Base-by-base conservation (phyloP, 2,329 filamentous ascomycete species). In the Pestalotiopsis sp. region DNA sequence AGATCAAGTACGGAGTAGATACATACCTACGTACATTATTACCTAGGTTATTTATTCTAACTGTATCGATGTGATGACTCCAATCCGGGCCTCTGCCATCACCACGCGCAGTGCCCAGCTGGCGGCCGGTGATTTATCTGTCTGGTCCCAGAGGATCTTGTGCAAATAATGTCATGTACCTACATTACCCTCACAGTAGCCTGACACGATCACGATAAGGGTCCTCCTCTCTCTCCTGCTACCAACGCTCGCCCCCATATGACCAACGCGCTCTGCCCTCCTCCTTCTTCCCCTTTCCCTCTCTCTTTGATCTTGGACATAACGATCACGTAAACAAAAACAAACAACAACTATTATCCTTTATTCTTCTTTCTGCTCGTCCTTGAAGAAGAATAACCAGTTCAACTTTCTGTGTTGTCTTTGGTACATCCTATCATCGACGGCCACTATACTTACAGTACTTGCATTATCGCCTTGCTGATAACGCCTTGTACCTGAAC, bases 181-280 rank as follows among this genome's bases (percentile, higher is more conserved):
- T 52, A 52, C 45, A 52, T 52, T 52, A n/a, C 17, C 45, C 17
- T 52, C 17, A 52, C 45, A 52, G 45, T 67, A 67, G 66, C 59
- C 58, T 63, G 66, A 67, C 59, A 67, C 66, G 58, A 63, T 63
- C 45, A 52, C 45, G 66, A 67, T 67, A 67, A 63, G 66, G 31
- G 41, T 27, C 38, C 23, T 49, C 66, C 4, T n/a, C 45, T 23
- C 45, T 7, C 45, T n/a, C 7, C 45, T 17, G 7, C 45, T n/a
- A 20, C 45, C 45, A 45, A 17, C 13, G 31, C 49, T 27, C 12
- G 17, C 36, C 66, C 58, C 66, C 66, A 67, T 67, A 62, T 62
- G 27, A 67, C 38, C 36, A 52, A n/a, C 5, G 64, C 31, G 45
- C 17, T 23, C 20, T 25, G 23, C 41, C 13, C 27, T 56, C 40